Percentiles rank a stretch among this genome's conserved stretches.
These are phyloP conservation scores for Catharanthus roseus DNA, from an alignment of 257 asterid species.

Conservation along the genomic window DNA sequence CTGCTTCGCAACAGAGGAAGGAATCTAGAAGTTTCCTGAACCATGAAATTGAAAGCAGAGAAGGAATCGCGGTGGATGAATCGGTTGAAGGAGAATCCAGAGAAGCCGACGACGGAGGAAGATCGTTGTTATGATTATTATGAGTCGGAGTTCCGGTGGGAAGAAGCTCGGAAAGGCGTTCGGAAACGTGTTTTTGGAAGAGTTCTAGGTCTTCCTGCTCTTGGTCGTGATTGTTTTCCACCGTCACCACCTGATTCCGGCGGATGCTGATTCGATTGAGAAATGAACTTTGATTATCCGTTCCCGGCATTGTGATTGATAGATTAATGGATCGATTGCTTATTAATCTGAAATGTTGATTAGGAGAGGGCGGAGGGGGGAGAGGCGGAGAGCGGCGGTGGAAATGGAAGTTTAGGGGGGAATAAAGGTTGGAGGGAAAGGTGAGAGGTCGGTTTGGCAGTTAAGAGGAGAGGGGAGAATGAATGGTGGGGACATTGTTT, in stretches of 20 bases:
- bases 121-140: neutral
- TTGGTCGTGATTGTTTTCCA: constrained; percentile 54
- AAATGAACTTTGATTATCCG: constrained; percentile 61
- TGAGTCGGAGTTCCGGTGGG: constrained; percentile 17
- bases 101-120: constrained; percentile 10
- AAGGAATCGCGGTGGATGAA: constrained; percentile 13
- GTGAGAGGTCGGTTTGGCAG: constrained; percentile 13
- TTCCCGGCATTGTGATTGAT: constrained; percentile 41
- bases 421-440: neutral
- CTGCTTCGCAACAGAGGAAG: constrained; percentile 70
- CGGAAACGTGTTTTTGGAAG: constrained; percentile 64
- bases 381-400: neutral
- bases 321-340: neutral
- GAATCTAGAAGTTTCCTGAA: constrained; percentile 66
- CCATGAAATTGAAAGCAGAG: constrained; percentile 63
- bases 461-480: constrained; percentile 9
- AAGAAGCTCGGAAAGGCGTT: constrained; percentile 60
- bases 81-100: constrained; percentile 27
- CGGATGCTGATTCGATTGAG: constrained; percentile 94
- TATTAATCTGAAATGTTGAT: neutral
- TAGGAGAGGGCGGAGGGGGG: neutral
- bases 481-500: constrained; percentile 15
- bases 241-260: constrained; percentile 54
- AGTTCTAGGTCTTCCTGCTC: constrained; percentile 68
- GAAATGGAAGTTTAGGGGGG: neutral